These are phyloP conservation scores for Mortierella polycephala DNA, from an alignment of 371 early-diverging fungal genomes.

Conservation along the genomic window DNA sequence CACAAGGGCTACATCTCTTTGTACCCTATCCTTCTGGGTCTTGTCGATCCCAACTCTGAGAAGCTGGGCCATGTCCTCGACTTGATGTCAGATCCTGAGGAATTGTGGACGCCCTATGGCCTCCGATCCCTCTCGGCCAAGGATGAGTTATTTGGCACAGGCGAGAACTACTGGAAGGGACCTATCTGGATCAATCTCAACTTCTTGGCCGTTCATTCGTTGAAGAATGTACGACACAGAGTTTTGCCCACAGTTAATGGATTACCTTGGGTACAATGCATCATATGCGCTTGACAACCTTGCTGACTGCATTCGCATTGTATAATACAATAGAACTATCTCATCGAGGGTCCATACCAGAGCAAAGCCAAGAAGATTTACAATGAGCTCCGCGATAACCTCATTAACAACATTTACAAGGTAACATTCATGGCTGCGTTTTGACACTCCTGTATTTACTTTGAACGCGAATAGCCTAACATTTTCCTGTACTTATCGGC, in stretches of 20 bases:
- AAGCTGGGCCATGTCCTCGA: constrained; percentile 79
- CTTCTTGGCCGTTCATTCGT: constrained; percentile 81
- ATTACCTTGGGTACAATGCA: no score
- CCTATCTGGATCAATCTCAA: constrained; percentile 96
- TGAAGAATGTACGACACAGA: constrained; percentile 67
- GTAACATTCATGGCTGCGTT: constrained; percentile 48
- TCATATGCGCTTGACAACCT: no score
- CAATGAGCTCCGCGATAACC: constrained; percentile 75
- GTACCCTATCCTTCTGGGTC: constrained; percentile 83
- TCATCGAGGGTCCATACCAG: constrained; percentile 76
- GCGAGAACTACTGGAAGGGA: constrained; percentile 96
- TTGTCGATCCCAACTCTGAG: constrained; percentile 77
- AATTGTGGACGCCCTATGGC: constrained; percentile 89
- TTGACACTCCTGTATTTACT: constrained; percentile 1
- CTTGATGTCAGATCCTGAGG: constrained; percentile 74
- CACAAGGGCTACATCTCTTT: constrained; percentile 91
- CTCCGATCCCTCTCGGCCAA: constrained; percentile 82
- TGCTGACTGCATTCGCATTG: background rate
- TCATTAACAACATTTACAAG: constrained; percentile 81
- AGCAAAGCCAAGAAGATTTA: constrained; percentile 79
- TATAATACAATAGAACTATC: constrained; percentile 66
- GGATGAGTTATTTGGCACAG: constrained; percentile 79
- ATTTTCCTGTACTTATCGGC: background rate
- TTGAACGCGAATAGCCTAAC: background rate
- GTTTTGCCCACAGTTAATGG: no score